A percentile compares a stretch with the other conserved stretches of the same genome.
Conservation (phyloP, 1,284 basidiomycete genomes). For the Phaffia rhodozyma region DNA sequence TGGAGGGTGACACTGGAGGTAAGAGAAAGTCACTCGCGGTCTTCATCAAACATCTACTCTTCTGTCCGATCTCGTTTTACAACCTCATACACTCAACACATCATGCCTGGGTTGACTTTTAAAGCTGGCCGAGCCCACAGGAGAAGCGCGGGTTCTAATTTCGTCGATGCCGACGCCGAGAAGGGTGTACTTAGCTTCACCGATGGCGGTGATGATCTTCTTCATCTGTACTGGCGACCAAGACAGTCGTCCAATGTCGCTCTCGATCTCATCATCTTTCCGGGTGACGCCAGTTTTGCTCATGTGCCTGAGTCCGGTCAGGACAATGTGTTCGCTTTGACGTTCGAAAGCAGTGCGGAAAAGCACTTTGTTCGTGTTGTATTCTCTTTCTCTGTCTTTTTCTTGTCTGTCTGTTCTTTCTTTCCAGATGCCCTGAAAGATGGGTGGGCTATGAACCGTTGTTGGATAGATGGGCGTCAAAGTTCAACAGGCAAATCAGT, state of each 20-base stretch:
- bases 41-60: too few species aligned
- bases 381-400: not conserved
- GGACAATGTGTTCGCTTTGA: conserved; percentile 62
- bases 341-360: conserved; percentile 65
- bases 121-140: too few species aligned
- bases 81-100: too few species aligned
- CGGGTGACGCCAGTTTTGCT: conserved; percentile 59
- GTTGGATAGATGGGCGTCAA: too few species aligned
- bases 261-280: conserved; percentile 64
- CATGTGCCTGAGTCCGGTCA: conserved; percentile 49
- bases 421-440: too few species aligned
- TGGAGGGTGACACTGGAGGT: too few species aligned
- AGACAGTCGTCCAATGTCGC: conserved; percentile 4
- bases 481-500: too few species aligned
- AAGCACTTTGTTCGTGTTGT: conserved; percentile 58
- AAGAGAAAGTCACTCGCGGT: too few species aligned
- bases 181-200: conserved; percentile 59
- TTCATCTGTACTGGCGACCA: not conserved
- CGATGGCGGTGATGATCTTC: conserved; percentile 51
- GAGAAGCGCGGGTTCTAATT: conserved; percentile 37
- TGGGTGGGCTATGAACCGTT: too few species aligned
- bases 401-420: too few species aligned
- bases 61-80: too few species aligned
- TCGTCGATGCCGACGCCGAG: conserved; percentile 50
- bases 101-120: too few species aligned